These are phyloP conservation scores for Cubamyces sp. DNA, from an alignment of 768 basidiomycete genomes.

Conservation along the genomic window DNA sequence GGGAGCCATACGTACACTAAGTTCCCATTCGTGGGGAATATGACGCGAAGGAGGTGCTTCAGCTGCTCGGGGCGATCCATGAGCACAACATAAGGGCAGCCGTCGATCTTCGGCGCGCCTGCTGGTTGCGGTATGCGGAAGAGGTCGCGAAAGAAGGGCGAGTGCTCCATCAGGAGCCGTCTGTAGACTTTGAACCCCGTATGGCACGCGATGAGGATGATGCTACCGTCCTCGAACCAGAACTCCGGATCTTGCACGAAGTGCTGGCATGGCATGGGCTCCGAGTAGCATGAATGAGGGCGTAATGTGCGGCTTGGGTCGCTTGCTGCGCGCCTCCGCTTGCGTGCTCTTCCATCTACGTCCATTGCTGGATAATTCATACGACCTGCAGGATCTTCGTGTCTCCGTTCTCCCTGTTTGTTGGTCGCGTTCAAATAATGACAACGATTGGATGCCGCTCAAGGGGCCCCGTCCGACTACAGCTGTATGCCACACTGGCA, in stretches of 20 bases:
- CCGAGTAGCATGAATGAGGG: neutral
- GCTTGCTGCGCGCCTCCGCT: neutral
- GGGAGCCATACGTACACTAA: neutral
- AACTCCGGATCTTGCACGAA: slow-evolving; percentile 20
- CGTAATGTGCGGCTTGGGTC: neutral
- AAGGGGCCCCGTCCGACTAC: too few species aligned
- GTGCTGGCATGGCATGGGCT: neutral
- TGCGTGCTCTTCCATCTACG: neutral
- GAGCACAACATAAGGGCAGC: slow-evolving; percentile 1
- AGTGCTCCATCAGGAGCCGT: slow-evolving; percentile 30
- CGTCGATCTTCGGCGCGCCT: neutral
- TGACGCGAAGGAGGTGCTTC: neutral
- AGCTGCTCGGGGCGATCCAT: slow-evolving; percentile 3
- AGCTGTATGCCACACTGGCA: too few species aligned
- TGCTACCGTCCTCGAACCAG: slow-evolving; percentile 36
- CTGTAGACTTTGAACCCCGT: slow-evolving; percentile 33
- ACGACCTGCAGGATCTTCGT: too few species aligned
- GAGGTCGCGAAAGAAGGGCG: slow-evolving; percentile 30
- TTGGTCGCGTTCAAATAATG: too few species aligned
- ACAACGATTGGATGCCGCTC: too few species aligned
- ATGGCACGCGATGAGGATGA: slow-evolving; percentile 32
- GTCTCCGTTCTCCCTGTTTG: too few species aligned
- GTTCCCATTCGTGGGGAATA: neutral
- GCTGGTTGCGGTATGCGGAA: slow-evolving; percentile 7
- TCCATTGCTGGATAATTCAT: too few species aligned